Evolutionary conservation across 306 rosid genomes (phyloP).

Genomic region (Gastrolobium villosum): DNA sequence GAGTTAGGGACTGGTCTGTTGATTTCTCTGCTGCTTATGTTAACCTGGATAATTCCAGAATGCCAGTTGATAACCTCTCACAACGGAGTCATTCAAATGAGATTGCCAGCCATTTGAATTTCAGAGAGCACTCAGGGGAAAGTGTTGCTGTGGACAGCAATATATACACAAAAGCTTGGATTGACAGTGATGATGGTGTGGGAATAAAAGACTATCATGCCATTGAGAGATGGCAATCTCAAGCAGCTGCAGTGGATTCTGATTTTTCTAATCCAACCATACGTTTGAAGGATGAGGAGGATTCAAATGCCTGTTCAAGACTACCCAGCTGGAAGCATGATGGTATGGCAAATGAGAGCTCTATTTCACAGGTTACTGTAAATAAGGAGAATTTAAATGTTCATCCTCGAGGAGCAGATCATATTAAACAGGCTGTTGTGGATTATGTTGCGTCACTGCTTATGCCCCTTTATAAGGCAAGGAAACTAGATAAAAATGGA

Average conservation of each 20-base stretch:
- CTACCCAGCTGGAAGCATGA: conserved; percentile 76
- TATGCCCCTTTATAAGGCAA: conserved; percentile 98
- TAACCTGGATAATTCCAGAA: conserved; percentile 81
- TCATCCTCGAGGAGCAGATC: conserved; percentile 90
- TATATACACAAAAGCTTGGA: conserved; percentile 96
- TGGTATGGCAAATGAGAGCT: conserved; percentile 83
- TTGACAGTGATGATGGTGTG: conserved; percentile 86
- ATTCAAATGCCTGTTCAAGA: conserved; percentile 85
- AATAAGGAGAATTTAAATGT: conserved; percentile 72
- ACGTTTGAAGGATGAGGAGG: conserved; percentile 87
- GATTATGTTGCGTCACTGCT: conserved; percentile 98
- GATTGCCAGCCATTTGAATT: conserved; percentile 80
- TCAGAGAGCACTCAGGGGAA: conserved; percentile 97
- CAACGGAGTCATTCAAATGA: conserved; percentile 96
- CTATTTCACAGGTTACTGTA: conserved; percentile 91
- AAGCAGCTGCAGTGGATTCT: conserved; percentile 94
- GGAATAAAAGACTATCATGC: conserved; percentile 91
- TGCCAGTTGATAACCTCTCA: conserved; percentile 86
- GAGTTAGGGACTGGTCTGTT: conserved; percentile 98
- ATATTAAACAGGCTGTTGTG: conserved; percentile 95
- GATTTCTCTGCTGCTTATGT: conserved; percentile 94
- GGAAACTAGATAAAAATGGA: conserved; percentile 91
- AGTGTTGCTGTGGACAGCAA: conserved; percentile 92
- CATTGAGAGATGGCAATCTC: conserved; percentile 99
- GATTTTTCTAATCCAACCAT: conserved; percentile 61